phyloP scores from a whole-genome alignment of 2,329 filamentous ascomycete species.

The Albophoma yamanashiensis region DNA sequence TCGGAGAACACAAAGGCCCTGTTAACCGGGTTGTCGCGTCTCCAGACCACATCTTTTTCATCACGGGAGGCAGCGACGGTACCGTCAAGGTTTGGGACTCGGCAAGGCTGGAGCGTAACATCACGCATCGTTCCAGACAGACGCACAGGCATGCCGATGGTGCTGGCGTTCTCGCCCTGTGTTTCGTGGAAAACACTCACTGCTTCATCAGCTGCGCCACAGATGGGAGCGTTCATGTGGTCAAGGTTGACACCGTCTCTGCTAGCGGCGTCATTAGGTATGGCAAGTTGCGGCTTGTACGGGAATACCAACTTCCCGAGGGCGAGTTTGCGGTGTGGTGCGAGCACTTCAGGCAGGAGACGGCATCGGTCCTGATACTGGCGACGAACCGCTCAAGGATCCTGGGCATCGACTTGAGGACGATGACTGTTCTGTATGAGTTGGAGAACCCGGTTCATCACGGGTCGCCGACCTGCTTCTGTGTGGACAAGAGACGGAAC shows the following conservation, averaged over 20 bases:
- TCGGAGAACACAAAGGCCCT: conserved; percentile 75
- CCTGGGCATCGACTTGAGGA: conserved; percentile 74
- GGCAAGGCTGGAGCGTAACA: conserved; percentile 77
- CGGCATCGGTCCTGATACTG: conserved; percentile 70
- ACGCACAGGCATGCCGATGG: conserved; percentile 67
- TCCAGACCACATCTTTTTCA: conserved; percentile 88
- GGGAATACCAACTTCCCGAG: conserved; percentile 66
- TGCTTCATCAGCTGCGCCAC: conserved; percentile 85
- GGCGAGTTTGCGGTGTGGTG: conserved; percentile 80
- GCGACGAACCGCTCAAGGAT: conserved; percentile 81
- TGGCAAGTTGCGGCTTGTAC: conserved; percentile 62
- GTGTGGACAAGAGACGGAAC: conserved; percentile 72
- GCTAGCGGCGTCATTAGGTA: conserved; percentile 54
- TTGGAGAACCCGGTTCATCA: conserved; percentile 86
- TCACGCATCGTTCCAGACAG: conserved; percentile 77
- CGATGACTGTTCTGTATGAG: conserved; percentile 71
- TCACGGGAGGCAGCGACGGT: conserved; percentile 87
- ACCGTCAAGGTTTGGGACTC: conserved; percentile 91
- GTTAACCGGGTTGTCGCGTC: conserved; percentile 75
- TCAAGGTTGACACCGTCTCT: conserved; percentile 57
- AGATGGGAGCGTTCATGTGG: conserved; percentile 82
- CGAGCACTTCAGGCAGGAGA: conserved; percentile 80
- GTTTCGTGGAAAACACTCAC: conserved; percentile 89
- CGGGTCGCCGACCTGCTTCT: conserved; percentile 85
- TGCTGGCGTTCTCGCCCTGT: conserved; percentile 67